These are phyloP conservation scores for Scleroderma citrinum DNA, from an alignment of 768 basidiomycete genomes.

Conservation along the genomic window DNA sequence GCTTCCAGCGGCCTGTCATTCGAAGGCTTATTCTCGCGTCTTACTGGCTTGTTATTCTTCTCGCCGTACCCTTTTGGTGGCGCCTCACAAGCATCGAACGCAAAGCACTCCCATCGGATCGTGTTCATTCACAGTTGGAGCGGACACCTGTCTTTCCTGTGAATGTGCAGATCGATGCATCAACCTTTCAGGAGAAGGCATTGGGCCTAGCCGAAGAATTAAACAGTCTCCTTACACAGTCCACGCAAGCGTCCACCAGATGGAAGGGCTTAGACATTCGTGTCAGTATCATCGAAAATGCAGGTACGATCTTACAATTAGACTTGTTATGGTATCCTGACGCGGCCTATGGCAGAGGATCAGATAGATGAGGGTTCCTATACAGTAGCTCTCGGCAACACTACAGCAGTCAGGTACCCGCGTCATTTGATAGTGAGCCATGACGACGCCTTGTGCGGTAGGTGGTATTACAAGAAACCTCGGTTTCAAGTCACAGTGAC, in stretches of 20 bases:
- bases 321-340: background rate
- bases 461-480: slow-evolving; percentile 6
- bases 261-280: slow-evolving; percentile 42
- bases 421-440: slow-evolving; percentile 18
- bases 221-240: slow-evolving; percentile 14
- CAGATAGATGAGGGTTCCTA: slow-evolving; percentile 10
- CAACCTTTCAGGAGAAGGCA: slow-evolving; percentile 11
- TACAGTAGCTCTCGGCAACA: slow-evolving; percentile 18
- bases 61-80: slow-evolving; percentile 93
- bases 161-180: slow-evolving; percentile 33
- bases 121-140: slow-evolving; percentile 48
- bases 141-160: slow-evolving; percentile 41
- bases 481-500: slow-evolving; percentile 13
- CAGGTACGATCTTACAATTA: slow-evolving; percentile 29
- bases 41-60: slow-evolving; percentile 73
- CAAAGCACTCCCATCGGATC: slow-evolving; percentile 58
- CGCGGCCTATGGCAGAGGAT: slow-evolving; percentile 11
- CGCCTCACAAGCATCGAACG: slow-evolving; percentile 85
- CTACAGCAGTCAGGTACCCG: slow-evolving; percentile 16
- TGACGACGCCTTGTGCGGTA: slow-evolving; percentile 22
- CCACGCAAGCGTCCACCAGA: slow-evolving; percentile 16
- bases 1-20: slow-evolving; percentile 44
- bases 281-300: slow-evolving; percentile 19
- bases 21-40: slow-evolving; percentile 61
- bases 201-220: slow-evolving; percentile 24